Base-by-base conservation (phyloP, 2,329 filamentous ascomycete species). In the Diaporthe nobilis region DNA sequence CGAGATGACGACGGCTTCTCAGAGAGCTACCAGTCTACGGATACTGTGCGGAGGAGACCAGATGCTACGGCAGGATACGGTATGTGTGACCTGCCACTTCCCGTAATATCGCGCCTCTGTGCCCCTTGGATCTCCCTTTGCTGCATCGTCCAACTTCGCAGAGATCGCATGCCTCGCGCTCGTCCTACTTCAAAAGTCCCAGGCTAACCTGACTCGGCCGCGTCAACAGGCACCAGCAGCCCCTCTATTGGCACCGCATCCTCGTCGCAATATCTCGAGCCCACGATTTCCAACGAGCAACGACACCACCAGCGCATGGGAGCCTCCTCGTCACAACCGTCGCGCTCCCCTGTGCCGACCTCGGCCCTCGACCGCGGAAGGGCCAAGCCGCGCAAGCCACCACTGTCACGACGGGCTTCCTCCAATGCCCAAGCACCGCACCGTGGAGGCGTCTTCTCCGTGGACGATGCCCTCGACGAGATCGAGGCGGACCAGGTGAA, bases 401-500 rank as follows among this genome's bases (percentile, higher is more conserved):
- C 90, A 15, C 90, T 96, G 84, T 84, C 90, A 75, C 93, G 95
- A 79, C 92, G 95, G 77, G 88, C 92, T 75, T 96, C 95, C 1
- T 95, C 95, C 34, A 94, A 90, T 74, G 84, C 84, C 10, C 88
- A 91, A 80, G 92, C 92, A 55, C 95, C 95, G 3, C 92, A 96
- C 82, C 93, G 95, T 72, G 94, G 96, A 42, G 94, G 94, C 77
- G 89, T 96, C 76, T 98, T 98, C 85, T 98, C 96, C 0, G 95
- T 95, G 65, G 96, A 98, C 82, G 96, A 98, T 83, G 95, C 95
- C 81, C 88, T 92, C 34, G 89, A 92, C 78, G 96, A 98, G 84
- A 92, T 98, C 28, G 92, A 94, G 81, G 90, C 91, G 77, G 94
- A 95, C 80, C 85, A 89, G 77, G 28, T 37, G 55, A 85, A 85